A percentile compares a stretch with the other conserved stretches of the same genome.
These are phyloP conservation scores for Nicotiana benthamiana DNA, from an alignment of 257 asterid species.

Conservation along the genomic window DNA sequence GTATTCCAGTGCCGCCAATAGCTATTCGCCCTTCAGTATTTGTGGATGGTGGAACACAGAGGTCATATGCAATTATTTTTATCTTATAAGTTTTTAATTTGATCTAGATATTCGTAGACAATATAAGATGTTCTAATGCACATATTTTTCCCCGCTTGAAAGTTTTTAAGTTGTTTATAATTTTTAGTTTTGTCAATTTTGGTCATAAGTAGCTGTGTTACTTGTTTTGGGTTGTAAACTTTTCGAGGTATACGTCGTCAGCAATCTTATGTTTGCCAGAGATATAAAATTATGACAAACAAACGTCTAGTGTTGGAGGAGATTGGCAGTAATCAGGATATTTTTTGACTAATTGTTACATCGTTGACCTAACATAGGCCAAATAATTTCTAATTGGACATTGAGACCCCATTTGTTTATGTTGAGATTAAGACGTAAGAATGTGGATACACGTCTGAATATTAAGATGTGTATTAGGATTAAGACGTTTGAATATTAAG, in stretches of 20 bases:
- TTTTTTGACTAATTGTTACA: not conserved
- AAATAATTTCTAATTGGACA: not conserved
- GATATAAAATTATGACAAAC: not conserved
- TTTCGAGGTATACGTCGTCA: not conserved
- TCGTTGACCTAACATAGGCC: not conserved
- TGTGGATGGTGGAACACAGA: conserved; percentile 76
- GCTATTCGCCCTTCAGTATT: conserved; percentile 93
- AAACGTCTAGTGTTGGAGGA: not conserved
- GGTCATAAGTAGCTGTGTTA: not conserved
- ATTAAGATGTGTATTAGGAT: no score
- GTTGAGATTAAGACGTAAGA: no score
- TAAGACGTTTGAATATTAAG: no score
- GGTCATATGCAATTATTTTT: conserved; percentile 34
- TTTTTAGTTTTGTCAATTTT: not conserved
- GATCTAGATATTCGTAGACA: not conserved
- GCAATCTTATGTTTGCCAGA: not conserved
- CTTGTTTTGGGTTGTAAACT: not conserved
- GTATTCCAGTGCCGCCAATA: conserved; percentile 80
- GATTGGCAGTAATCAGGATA: not conserved
- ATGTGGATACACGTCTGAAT: no score
- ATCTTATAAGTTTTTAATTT: not conserved
- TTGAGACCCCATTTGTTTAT: no score
- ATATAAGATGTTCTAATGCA: not conserved
- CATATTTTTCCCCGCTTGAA: not conserved
- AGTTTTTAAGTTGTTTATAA: not conserved